A percentile compares a stretch with the other conserved stretches of the same genome.
These are phyloP conservation scores for Ramichloridium luteum DNA, from an alignment of 2,329 filamentous ascomycete species.

Conservation along the genomic window DNA sequence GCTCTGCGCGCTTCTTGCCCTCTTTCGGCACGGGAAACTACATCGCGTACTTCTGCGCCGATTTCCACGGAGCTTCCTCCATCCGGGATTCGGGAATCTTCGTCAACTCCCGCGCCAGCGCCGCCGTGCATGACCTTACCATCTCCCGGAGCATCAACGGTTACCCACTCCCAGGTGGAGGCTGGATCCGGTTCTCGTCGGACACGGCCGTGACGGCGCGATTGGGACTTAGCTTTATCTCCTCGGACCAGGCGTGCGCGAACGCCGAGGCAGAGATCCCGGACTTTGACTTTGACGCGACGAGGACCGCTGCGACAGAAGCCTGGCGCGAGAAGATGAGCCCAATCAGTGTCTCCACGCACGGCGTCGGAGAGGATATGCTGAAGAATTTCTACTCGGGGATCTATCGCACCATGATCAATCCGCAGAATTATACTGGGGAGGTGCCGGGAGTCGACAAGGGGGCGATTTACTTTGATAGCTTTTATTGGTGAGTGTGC, in stretches of 20 bases:
- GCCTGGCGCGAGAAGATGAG: conserved; percentile 30
- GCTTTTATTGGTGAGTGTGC: conserved; percentile 15
- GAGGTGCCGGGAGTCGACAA: conserved; percentile 27
- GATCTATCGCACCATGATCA: conserved; percentile 36
- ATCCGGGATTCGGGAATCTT: conserved; percentile 39
- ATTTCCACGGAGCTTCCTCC: conserved; percentile 40
- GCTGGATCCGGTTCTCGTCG: conserved; percentile 34
- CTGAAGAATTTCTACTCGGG: conserved; percentile 37
- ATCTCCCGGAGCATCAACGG: conserved; percentile 27
- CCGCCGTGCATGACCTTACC: conserved; percentile 27
- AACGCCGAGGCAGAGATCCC: conserved; percentile 49
- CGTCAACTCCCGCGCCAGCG: conserved; percentile 40
- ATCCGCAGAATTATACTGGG: conserved; percentile 35
- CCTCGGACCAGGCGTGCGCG: conserved; percentile 45
- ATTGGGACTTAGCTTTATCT: conserved; percentile 57
- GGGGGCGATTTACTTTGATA: conserved; percentile 17
- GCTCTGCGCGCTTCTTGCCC: conserved; percentile 45
- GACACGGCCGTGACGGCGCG: conserved; percentile 34
- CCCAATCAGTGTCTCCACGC: conserved; percentile 26
- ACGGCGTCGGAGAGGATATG: conserved; percentile 21
- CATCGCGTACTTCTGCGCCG: conserved; percentile 46
- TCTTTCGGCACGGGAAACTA: conserved; percentile 51
- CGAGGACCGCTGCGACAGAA: conserved; percentile 30
- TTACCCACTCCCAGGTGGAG: conserved; percentile 28
- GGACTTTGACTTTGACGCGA: conserved; percentile 47